These are phyloP conservation scores for Toxoplasma gondii DNA, from an alignment of 169 alveolate species.

Conservation along the genomic window DNA sequence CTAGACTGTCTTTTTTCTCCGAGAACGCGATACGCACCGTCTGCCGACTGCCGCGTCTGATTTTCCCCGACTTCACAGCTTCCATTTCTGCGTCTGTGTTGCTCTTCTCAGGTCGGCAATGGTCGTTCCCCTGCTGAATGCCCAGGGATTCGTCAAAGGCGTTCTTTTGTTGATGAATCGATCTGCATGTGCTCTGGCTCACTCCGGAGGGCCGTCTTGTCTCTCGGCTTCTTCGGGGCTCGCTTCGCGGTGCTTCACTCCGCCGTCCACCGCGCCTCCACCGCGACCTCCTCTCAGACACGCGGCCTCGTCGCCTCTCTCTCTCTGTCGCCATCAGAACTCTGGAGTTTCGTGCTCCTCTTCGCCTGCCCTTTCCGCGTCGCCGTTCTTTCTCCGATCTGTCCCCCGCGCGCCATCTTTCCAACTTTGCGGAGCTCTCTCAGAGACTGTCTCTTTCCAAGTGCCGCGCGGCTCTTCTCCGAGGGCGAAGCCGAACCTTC, in stretches of 20 bases:
- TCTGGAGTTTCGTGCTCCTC: too few species aligned
- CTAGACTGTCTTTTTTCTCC: too few species aligned
- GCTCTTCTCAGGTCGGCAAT: conserved; percentile 56
- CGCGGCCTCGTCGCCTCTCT: background rate
- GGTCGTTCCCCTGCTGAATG: conserved; percentile 61
- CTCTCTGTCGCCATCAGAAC: background rate
- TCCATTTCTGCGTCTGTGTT: background rate
- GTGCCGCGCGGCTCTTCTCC: background rate
- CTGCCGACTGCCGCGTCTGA: too few species aligned
- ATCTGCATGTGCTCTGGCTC: conserved; percentile 10
- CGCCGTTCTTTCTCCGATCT: background rate
- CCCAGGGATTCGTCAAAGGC: conserved; percentile 66
- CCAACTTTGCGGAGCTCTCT: too few species aligned
- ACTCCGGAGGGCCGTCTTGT: background rate
- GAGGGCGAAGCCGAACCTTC: background rate
- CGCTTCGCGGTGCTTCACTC: background rate
- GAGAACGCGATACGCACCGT: too few species aligned
- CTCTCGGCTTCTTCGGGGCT: background rate
- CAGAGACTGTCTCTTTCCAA: background rate
- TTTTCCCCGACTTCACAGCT: too few species aligned
- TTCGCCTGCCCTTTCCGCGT: background rate
- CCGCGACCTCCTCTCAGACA: background rate
- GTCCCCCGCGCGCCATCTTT: too few species aligned
- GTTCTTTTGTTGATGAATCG: conserved; percentile 62
- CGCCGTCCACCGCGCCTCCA: background rate